Conservation (phyloP, 441 rosid genomes). For the Gossypium trilobum region DNA sequence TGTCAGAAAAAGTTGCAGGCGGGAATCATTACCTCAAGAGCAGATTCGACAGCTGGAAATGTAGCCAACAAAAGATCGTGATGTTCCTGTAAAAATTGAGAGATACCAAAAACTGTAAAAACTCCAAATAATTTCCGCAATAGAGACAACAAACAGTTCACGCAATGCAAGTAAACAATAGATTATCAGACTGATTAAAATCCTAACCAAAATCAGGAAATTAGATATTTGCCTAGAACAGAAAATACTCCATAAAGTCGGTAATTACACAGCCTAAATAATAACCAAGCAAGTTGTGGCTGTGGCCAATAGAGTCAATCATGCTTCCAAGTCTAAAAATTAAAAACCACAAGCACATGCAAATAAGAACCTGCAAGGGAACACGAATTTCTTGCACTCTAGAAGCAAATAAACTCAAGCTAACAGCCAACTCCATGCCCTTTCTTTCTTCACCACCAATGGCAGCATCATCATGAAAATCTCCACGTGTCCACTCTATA, state of each 20-base stretch:
- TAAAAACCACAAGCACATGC: background rate
- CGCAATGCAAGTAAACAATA: background rate
- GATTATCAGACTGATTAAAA: constrained; percentile 14
- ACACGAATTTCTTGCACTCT: constrained; percentile 97
- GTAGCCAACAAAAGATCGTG: constrained; percentile 77
- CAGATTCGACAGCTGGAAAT: constrained; percentile 72
- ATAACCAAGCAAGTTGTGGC: constrained; percentile 2
- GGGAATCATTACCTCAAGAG: constrained; percentile 61
- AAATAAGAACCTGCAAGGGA: constrained; percentile 71
- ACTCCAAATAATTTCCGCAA: constrained; percentile 15
- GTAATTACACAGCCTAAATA: constrained; percentile 12
- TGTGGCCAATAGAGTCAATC: constrained; percentile 9
- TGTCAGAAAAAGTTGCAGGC: constrained; percentile 18
- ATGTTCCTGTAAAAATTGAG: constrained; percentile 61
- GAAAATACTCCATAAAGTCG: background rate
- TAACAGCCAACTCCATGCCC: constrained; percentile 97
- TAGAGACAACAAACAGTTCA: constrained; percentile 13
- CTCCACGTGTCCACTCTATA: constrained; percentile 95
- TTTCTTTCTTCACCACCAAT: constrained; percentile 97
- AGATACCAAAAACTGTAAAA: constrained; percentile 16
- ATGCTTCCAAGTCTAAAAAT: background rate
- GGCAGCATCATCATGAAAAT: constrained; percentile 95
- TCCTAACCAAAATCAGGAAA: constrained; percentile 8
- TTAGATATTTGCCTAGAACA: constrained; percentile 8
- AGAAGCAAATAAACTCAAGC: constrained; percentile 97